Conservation (phyloP, 305 asterid genomes). For the Vinca major region DNA sequence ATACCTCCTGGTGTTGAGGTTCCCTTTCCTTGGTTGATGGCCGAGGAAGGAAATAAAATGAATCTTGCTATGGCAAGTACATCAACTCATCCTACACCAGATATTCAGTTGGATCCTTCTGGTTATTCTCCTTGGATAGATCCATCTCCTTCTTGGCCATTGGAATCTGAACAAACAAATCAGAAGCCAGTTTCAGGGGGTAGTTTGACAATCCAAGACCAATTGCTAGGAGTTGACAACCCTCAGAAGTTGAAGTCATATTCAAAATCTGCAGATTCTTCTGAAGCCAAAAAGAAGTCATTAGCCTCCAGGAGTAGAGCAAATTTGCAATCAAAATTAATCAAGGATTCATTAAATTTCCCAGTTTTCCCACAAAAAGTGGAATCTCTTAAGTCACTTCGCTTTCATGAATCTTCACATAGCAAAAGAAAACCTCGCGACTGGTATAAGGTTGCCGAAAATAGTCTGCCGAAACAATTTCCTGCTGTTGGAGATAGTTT, state of each 20-base stretch:
- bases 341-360: slow-evolving; percentile 9
- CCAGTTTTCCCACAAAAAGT: neutral
- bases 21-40: slow-evolving; percentile 55
- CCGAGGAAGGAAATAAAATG: slow-evolving; percentile 19
- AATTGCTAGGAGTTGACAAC: slow-evolving; percentile 13
- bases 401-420: slow-evolving; percentile 5
- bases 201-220: slow-evolving; percentile 10
- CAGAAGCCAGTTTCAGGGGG: slow-evolving; percentile 22
- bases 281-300: slow-evolving; percentile 20
- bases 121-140: slow-evolving; percentile 21
- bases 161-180: slow-evolving; percentile 9
- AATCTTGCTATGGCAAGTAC: slow-evolving; percentile 28
- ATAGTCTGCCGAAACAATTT: slow-evolving; percentile 2
- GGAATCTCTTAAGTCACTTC: slow-evolving; percentile 5
- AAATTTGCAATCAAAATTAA: slow-evolving; percentile 19
- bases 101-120: slow-evolving; percentile 19
- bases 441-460: neutral
- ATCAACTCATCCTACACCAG: slow-evolving; percentile 26
- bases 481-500: neutral
- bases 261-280: slow-evolving; percentile 19
- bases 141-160: slow-evolving; percentile 19
- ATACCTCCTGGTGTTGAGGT: slow-evolving; percentile 82
- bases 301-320: slow-evolving; percentile 21
- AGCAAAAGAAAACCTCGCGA: neutral
- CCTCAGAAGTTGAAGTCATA: slow-evolving; percentile 22